A percentile compares a stretch with the other conserved stretches of the same genome.
phyloP scores from a whole-genome alignment of 768 basidiomycete species.

The Tricholoma bakamatsutake region DNA sequence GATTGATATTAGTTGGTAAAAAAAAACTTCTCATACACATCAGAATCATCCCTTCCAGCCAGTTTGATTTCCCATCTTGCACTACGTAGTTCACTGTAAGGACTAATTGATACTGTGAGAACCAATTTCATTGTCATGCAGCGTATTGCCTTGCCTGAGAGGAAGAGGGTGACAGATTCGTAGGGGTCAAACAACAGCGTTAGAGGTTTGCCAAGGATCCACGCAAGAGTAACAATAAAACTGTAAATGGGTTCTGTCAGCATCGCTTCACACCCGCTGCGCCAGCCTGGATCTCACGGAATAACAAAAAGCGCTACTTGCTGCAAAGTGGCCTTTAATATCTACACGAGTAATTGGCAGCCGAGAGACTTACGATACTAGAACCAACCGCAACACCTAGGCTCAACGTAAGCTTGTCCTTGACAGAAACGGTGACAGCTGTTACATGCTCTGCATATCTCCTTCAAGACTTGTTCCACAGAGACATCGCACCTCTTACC shows the following conservation, averaged over 20 bases:
- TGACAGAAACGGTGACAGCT: conserved; percentile 87
- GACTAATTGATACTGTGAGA: conserved; percentile 33
- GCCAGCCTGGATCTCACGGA: conserved; percentile 25
- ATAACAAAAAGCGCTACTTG: conserved; percentile 54
- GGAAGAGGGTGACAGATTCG: conserved; percentile 64
- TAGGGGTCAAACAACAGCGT: conserved; percentile 85
- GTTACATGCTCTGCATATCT: conserved; percentile 68
- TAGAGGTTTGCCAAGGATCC: conserved; percentile 75
- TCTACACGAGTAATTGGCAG: neutral
- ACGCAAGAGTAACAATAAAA: conserved; percentile 72
- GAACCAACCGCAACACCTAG: conserved; percentile 86
- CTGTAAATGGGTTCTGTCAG: conserved; percentile 22
- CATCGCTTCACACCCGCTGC: neutral
- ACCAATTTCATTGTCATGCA: neutral
- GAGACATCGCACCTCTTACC: conserved; percentile 27
- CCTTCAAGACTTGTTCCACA: conserved; percentile 8
- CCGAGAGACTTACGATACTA: conserved; percentile 53
- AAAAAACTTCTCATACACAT: conserved; percentile 43
- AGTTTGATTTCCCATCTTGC: conserved; percentile 85
- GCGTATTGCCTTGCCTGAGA: conserved; percentile 27
- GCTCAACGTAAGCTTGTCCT: conserved; percentile 85
- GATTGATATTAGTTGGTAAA: neutral
- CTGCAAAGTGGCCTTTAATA: conserved; percentile 25
- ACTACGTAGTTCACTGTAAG: conserved; percentile 83
- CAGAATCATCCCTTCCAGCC: conserved; percentile 75